A percentile compares a stretch with the other conserved stretches of the same genome.
Conservation (phyloP, 2,329 filamentous ascomycete species). For the Hypoxylon sp. region DNA sequence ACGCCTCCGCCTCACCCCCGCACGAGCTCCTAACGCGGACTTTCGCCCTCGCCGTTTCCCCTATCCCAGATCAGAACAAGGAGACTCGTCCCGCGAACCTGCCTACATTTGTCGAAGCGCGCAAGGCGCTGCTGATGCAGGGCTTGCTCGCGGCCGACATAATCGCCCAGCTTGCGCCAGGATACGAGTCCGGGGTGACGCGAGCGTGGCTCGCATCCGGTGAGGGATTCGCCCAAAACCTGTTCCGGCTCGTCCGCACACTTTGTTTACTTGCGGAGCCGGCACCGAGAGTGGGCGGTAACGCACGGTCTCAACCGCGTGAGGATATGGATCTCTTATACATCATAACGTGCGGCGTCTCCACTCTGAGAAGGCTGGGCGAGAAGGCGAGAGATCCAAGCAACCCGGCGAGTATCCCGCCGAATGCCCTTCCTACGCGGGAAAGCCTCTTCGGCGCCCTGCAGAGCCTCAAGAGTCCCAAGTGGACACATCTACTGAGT, state of each 20-base stretch:
- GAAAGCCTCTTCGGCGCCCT: constrained; percentile 73
- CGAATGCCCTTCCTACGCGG: constrained; percentile 69
- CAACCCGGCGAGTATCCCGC: constrained; percentile 61
- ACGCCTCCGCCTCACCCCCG: constrained; percentile 68
- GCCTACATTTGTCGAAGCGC: constrained; percentile 75
- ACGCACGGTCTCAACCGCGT: constrained; percentile 44
- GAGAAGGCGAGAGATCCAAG: constrained; percentile 72
- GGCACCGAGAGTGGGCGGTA: constrained; percentile 49
- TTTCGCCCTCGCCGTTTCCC: constrained; percentile 85
- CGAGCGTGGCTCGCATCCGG: constrained; percentile 82
- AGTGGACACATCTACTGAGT: constrained; percentile 71
- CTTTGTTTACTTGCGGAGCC: constrained; percentile 71
- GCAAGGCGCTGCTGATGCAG: constrained; percentile 91
- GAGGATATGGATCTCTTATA: constrained; percentile 64
- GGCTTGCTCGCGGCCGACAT: constrained; percentile 91
- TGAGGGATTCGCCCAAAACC: constrained; percentile 82
- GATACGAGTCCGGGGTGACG: constrained; percentile 75
- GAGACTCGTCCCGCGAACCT: constrained; percentile 66
- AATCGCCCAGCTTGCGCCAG: constrained; percentile 75
- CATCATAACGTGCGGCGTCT: constrained; percentile 73
- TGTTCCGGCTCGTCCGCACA: constrained; percentile 77
- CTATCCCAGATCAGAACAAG: constrained; percentile 73
- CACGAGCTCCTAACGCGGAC: constrained; percentile 85
- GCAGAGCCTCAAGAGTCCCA: constrained; percentile 65
- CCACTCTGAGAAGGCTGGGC: constrained; percentile 70